A percentile compares a stretch with the other conserved stretches of the same genome.
phyloP scores from a whole-genome alignment of 2,329 filamentous ascomycete genomes.

The Fusarium sp. region DNA sequence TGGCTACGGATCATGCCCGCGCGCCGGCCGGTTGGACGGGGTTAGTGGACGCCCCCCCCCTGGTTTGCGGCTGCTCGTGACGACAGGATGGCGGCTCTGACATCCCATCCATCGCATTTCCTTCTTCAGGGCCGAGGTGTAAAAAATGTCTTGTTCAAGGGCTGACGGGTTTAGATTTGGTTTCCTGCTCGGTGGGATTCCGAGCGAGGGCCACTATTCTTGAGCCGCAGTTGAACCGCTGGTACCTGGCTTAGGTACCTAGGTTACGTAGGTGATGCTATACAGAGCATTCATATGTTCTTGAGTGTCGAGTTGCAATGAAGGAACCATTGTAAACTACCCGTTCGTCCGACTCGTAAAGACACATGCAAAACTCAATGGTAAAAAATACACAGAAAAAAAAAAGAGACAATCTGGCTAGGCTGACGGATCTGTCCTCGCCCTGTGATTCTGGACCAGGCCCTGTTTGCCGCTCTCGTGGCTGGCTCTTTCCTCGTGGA shows the following conservation, averaged over 20 bases:
- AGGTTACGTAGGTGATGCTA: not conserved
- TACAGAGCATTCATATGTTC: not conserved
- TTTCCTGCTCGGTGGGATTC: conserved; percentile 33
- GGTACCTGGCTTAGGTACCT: not conserved
- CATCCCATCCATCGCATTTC: conserved; percentile 1
- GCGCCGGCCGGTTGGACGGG: not conserved
- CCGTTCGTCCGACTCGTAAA: not conserved
- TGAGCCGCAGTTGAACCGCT: not conserved
- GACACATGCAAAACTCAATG: not conserved
- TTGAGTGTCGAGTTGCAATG: not conserved
- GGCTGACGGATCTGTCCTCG: conserved; percentile 1
- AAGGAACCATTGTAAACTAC: not conserved
- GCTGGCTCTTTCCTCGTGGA: conserved; percentile 5
- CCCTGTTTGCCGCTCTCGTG: conserved; percentile 1
- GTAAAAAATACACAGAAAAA: not conserved
- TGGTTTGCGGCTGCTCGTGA: conserved; percentile 29
- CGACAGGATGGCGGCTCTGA: conserved; percentile 13
- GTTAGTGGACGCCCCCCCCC: not conserved
- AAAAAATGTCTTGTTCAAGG: not conserved
- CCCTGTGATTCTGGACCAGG: conserved; percentile 4
- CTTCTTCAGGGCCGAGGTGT: conserved; percentile 35
- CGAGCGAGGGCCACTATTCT: conserved; percentile 18
- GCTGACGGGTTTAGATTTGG: not conserved
- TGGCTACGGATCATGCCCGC: conserved; percentile 25
- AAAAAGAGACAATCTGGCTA: not conserved